Evolutionary conservation across 2,329 filamentous ascomycete genomes (phyloP).

Genomic region (Exophiala xenobiotica): DNA sequence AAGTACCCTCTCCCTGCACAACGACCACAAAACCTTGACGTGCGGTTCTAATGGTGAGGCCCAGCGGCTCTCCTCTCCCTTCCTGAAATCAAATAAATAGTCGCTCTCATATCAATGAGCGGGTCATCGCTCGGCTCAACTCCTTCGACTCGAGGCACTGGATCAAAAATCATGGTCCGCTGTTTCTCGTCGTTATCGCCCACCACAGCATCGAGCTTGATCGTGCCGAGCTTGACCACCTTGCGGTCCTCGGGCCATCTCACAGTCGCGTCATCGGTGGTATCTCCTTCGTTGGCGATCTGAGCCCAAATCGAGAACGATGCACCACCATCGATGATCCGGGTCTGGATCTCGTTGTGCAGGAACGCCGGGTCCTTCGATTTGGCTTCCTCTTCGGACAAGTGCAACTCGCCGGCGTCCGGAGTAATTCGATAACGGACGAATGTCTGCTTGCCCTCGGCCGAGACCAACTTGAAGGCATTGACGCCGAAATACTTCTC

Average conservation of each 20-base stretch:
- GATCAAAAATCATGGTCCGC: conserved; percentile 59
- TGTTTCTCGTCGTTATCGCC: conserved; percentile 44
- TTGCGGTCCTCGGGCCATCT: conserved; percentile 54
- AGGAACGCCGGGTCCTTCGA: conserved; percentile 47
- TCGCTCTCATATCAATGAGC: conserved; percentile 56
- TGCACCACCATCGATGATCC: conserved; percentile 39
- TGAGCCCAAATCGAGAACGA: conserved; percentile 53
- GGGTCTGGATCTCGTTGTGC: conserved; percentile 48
- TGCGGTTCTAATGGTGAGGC: conserved; percentile 16
- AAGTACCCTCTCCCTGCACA: too few relatives aligned
- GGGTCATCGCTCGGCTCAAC: conserved; percentile 56
- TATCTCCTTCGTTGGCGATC: conserved; percentile 50
- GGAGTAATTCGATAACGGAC: conserved; percentile 54
- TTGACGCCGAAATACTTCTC: conserved; percentile 46
- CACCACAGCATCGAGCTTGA: conserved; percentile 46
- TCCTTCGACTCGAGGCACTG: conserved; percentile 55
- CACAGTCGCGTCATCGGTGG: conserved; percentile 49
- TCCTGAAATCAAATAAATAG: conserved; percentile 57
- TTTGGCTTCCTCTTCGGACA: conserved; percentile 42
- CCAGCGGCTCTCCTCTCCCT: conserved; percentile 50
- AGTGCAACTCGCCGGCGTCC: conserved; percentile 41
- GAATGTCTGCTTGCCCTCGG: conserved; percentile 47
- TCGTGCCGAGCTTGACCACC: conserved; percentile 52
- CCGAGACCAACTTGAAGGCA: conserved; percentile 34
- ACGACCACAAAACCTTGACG: too few relatives aligned